phyloP scores from a whole-genome alignment of 2,329 filamentous ascomycete genomes.

The Helotiales sp. region DNA sequence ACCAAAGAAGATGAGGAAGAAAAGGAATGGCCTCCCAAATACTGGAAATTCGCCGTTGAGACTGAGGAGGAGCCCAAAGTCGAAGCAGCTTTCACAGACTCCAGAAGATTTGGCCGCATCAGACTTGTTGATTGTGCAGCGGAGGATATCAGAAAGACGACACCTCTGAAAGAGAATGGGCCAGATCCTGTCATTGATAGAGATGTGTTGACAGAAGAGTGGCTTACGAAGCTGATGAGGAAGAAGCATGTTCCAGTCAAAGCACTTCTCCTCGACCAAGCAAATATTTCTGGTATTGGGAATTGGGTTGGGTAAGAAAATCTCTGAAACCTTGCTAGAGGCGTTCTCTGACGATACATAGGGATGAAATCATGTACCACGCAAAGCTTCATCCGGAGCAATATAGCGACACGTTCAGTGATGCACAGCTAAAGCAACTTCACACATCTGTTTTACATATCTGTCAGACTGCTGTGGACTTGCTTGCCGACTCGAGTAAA shows the following conservation, averaged over 20 bases:
- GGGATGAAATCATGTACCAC: constrained; percentile 89
- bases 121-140: constrained; percentile 80
- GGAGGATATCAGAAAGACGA: constrained; percentile 70
- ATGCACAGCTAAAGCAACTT: constrained; percentile 69
- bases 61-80: constrained; percentile 54
- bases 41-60: constrained; percentile 81
- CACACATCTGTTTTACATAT: constrained; percentile 75
- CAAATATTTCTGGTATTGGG: constrained; percentile 86
- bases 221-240: constrained; percentile 68
- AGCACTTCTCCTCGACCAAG: constrained; percentile 83
- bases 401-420: constrained; percentile 79
- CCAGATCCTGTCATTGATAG: constrained; percentile 88
- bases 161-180: constrained; percentile 86
- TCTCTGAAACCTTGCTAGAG: not conserved
- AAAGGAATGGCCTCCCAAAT: constrained; percentile 82
- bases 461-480: constrained; percentile 75
- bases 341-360: constrained; percentile 27
- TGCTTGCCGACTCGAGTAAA: constrained; percentile 76
- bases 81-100: constrained; percentile 79
- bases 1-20: constrained; percentile 53
- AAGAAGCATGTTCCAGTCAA: constrained; percentile 86
- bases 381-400: constrained; percentile 89
- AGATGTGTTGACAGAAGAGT: constrained; percentile 73
- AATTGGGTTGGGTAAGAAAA: constrained; percentile 81
- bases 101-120: constrained; percentile 75